Conservation (phyloP, 1,139 yeast genomes). For the Sugiyamaella grinbergsii region DNA sequence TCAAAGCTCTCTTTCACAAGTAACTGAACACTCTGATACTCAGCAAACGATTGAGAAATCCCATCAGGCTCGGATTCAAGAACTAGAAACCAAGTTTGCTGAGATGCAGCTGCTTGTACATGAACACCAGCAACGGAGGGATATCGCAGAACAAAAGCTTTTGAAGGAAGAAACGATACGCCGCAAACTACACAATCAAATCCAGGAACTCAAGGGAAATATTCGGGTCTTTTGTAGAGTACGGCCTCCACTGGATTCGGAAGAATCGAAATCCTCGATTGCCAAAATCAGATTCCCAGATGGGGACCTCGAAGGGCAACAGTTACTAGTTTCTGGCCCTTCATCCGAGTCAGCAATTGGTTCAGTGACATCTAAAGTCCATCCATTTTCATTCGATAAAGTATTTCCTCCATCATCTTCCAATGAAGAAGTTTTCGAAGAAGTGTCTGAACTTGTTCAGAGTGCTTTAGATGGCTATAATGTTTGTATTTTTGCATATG, state of each 20-base stretch:
- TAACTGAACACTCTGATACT: conserved; percentile 26
- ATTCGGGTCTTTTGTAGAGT: conserved; percentile 89
- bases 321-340: conserved; percentile 34
- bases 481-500: conserved; percentile 94
- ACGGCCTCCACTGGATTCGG: conserved; percentile 54
- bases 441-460: conserved; percentile 83
- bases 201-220: conserved; percentile 90
- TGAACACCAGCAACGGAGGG: conserved; percentile 30
- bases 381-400: conserved; percentile 73
- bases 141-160: conserved; percentile 40
- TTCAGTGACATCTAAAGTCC: conserved; percentile 37
- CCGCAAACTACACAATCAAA: conserved; percentile 67
- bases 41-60: conserved; percentile 27
- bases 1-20: conserved; percentile 24
- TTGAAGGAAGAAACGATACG: conserved; percentile 56
- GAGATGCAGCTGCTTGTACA: conserved; percentile 27
- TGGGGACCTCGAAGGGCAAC: conserved; percentile 57
- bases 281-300: conserved; percentile 53
- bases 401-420: conserved; percentile 60
- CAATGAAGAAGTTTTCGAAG: conserved; percentile 73
- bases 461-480: conserved; percentile 89
- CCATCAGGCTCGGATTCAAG: conserved; percentile 30
- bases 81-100: conserved; percentile 27
- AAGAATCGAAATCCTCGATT: conserved; percentile 35
- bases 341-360: conserved; percentile 35